Conservation (phyloP, 2,329 filamentous ascomycete species). For the Elsinoe australis region DNA sequence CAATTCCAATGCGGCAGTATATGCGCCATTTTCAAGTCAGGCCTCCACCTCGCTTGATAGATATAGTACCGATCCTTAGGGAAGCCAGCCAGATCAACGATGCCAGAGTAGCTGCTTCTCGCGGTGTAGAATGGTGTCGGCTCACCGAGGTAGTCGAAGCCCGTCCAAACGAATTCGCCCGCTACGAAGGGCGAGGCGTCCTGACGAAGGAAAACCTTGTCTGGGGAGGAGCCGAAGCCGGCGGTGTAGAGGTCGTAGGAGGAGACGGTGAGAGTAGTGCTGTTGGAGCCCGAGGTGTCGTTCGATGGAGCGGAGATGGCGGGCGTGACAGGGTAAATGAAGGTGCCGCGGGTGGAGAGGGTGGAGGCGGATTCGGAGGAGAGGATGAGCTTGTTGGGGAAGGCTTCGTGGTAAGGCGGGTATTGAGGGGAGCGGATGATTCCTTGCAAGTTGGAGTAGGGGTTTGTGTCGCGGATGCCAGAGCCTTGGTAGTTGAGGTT, state of each 20-base stretch:
- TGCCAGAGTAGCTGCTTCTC: conserved; percentile 49
- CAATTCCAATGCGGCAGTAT: conserved; percentile 53
- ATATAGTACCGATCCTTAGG: conserved; percentile 50
- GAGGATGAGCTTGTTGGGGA: conserved; percentile 43
- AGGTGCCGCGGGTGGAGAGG: conserved; percentile 46
- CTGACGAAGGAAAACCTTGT: conserved; percentile 47
- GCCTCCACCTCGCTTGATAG: conserved; percentile 49
- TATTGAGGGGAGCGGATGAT: conserved; percentile 32
- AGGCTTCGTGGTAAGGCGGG: conserved; percentile 38
- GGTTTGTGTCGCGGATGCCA: conserved; percentile 33
- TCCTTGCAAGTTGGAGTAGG: conserved; percentile 29
- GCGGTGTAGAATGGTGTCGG: conserved; percentile 43
- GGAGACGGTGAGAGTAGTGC: conserved; percentile 35
- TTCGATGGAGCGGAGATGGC: conserved; percentile 35
- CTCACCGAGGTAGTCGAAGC: conserved; percentile 46
- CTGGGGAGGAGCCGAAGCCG: conserved; percentile 42
- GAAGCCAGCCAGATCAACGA: conserved; percentile 52
- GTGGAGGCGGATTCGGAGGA: conserved; percentile 40
- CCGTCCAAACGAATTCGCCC: conserved; percentile 49
- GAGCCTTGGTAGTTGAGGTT: conserved; percentile 52
- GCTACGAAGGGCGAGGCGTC: conserved; percentile 45
- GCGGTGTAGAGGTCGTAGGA: conserved; percentile 48
- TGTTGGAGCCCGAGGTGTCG: conserved; percentile 36
- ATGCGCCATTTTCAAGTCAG: conserved; percentile 43
- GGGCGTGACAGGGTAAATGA: conserved; percentile 45